Conservation (phyloP, 1,139 yeast genomes). For the Arxiozyma slooffiae region DNA sequence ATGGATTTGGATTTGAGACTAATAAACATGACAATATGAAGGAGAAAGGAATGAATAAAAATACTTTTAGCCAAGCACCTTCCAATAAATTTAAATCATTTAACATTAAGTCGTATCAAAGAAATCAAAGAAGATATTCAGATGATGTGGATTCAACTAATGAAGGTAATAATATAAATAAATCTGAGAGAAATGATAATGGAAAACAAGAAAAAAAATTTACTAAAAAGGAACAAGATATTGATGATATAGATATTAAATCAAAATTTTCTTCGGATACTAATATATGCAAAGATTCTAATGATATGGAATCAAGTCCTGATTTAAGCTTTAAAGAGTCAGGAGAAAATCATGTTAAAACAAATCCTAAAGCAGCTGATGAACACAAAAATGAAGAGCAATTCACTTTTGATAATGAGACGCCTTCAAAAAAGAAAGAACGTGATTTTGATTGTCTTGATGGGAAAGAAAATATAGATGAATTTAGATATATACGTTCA, state of each 20-base stretch:
- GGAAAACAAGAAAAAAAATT: neutral
- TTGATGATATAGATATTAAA: neutral
- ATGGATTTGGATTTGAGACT: conserved; percentile 26
- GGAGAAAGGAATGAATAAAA: neutral
- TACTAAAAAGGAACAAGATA: neutral
- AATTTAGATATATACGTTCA: neutral
- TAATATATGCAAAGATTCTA: neutral
- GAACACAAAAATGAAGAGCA: neutral
- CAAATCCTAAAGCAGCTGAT: neutral
- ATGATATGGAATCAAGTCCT: neutral
- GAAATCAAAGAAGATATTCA: conserved; percentile 1
- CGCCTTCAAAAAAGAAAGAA: neutral
- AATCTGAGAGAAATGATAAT: neutral
- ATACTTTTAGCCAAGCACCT: conserved; percentile 5
- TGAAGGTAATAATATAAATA: neutral
- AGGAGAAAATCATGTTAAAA: neutral
- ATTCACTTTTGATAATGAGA: neutral
- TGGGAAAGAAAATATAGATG: neutral
- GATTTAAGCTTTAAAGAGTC: neutral
- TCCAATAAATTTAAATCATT: conserved; percentile 17
- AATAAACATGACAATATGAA: neutral
- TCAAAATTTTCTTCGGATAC: neutral
- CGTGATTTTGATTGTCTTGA: neutral
- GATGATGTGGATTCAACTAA: neutral
- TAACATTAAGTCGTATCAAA: conserved; percentile 14